Percentiles rank a stretch among this genome's conserved stretches.
These are phyloP conservation scores for Picea glauca DNA, from an alignment of 75 land plant genomes.

Conservation along the genomic window DNA sequence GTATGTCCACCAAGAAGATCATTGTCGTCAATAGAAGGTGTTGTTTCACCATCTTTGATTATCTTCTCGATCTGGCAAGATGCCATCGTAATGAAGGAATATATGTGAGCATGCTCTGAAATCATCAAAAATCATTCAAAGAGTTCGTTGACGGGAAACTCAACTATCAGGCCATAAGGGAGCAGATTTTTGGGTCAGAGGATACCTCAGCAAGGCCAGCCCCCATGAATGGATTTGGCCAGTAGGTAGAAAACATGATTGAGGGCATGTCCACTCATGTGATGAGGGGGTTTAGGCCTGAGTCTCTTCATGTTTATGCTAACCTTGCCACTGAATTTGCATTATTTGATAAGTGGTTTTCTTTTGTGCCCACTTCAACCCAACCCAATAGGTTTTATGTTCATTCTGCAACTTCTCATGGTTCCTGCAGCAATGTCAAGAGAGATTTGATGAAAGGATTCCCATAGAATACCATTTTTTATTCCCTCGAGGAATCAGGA, in stretches of 20 bases:
- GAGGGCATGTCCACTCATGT: constrained; percentile 52
- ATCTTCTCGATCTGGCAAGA: too few species aligned
- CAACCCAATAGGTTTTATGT: constrained; percentile 55
- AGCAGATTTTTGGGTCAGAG: constrained; percentile 86
- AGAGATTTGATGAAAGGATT: constrained; percentile 1
- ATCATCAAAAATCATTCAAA: too few species aligned
- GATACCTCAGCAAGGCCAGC: constrained; percentile 52
- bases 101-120: too few species aligned
- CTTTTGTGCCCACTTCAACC: constrained; percentile 92
- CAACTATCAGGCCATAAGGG: constrained; percentile 72
- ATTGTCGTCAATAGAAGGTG: too few species aligned
- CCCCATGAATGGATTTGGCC: constrained; percentile 95
- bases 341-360: constrained; percentile 90
- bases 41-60: too few species aligned
- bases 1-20: too few species aligned
- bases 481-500: too few species aligned
- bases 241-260: constrained; percentile 73
- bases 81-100: too few species aligned
- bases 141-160: too few species aligned
- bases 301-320: constrained; percentile 56
- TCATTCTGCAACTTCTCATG: constrained; percentile 80
- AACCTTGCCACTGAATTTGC: constrained; percentile 18
- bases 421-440: constrained; percentile 70
- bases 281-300: constrained; percentile 91
- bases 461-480: too few species aligned